Evolutionary conservation across 805 yeast genomes (phyloP).

Genomic region (Blastobotrys muscicola): DNA sequence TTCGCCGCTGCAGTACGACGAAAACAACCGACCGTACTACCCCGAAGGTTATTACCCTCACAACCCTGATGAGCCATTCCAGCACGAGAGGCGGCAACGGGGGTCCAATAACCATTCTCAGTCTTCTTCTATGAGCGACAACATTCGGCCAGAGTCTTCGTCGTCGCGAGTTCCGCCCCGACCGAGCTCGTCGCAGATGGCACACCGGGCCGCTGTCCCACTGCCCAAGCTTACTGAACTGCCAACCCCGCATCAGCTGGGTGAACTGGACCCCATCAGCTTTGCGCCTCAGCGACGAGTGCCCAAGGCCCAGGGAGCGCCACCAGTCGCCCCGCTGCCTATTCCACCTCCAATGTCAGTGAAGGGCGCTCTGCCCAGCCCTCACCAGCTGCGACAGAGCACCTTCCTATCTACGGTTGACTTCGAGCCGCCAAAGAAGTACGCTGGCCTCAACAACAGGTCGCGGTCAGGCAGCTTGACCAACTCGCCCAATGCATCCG

Average conservation of each 20-base stretch:
- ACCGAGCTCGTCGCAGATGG: conserved; percentile 8
- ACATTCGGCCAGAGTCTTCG: conserved; percentile 1
- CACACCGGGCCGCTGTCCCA: conserved; percentile 7
- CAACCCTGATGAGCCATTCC: conserved; percentile 3
- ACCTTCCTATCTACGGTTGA: conserved; percentile 15
- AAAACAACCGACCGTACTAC: neutral
- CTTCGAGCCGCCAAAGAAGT: conserved; percentile 20
- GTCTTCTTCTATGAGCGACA: neutral
- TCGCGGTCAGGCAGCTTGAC: no score
- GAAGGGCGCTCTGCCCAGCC: conserved; percentile 15
- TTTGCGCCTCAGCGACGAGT: conserved; percentile 17
- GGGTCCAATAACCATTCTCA: conserved; percentile 1
- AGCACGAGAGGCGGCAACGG: neutral
- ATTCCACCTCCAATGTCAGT: conserved; percentile 4
- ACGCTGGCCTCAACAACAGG: neutral
- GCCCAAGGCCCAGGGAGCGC: conserved; percentile 5
- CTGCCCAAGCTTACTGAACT: conserved; percentile 14
- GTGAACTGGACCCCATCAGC: conserved; percentile 15
- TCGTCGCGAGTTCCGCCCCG: conserved; percentile 2
- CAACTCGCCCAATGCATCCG: no score
- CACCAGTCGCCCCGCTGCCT: conserved; percentile 4
- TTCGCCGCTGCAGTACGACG: neutral
- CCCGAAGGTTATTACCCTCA: neutral
- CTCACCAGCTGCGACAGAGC: conserved; percentile 17
- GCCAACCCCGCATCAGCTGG: conserved; percentile 19